Evolutionary conservation across 1,284 basidiomycete species (phyloP), one percentile per base, ranked within the genome.

Genomic region (Ustanciosporium gigantosporum): DNA sequence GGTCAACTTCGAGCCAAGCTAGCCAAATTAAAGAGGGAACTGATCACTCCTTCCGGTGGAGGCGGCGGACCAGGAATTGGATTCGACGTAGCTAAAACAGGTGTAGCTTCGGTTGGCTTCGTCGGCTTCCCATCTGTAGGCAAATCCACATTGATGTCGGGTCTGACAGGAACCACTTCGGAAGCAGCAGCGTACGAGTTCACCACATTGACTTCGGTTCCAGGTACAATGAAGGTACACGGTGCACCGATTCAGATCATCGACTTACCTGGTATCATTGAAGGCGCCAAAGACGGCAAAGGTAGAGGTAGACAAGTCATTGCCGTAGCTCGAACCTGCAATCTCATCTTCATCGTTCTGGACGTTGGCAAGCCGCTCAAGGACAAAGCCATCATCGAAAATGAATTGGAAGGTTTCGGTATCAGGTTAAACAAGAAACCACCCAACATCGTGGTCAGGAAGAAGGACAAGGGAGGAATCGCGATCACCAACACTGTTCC

Each of bases 161-260:
- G 94, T 77, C 83, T 99, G 52, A 98, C 94, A 37, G 95, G 95
- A 45, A 98, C 94, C 19, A 89, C 93, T 71, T 97, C 93, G 31
- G 92, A 96, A 80, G 88, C 88, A n/a, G 96, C 95, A 6, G 93
- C 89, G 60, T 98, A 98, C 76, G 94, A 98, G 79, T 99, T 99
- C 81, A 99, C 95, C 9, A 52, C 59, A 15, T 39, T 77, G 24
- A 77, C 76, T 8, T 92, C 90, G 24, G 93, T 98, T 2, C 95
- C 95, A 6, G 95, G 95, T 36, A 97, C 94, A 2, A 79, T 99
- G 61, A 91, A 90, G 77, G 89, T 95, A 1, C 68, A 71, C 61
- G 91, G 91, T n/a, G 91, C 92, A 29, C 89, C 89, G 27, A 90
- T 95, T 36, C 83, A 84, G 73, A 82, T 84, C 40, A 76, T 83